Conservation (phyloP, 192 early-diverging fungal species). For the Diversispora eburnea region DNA sequence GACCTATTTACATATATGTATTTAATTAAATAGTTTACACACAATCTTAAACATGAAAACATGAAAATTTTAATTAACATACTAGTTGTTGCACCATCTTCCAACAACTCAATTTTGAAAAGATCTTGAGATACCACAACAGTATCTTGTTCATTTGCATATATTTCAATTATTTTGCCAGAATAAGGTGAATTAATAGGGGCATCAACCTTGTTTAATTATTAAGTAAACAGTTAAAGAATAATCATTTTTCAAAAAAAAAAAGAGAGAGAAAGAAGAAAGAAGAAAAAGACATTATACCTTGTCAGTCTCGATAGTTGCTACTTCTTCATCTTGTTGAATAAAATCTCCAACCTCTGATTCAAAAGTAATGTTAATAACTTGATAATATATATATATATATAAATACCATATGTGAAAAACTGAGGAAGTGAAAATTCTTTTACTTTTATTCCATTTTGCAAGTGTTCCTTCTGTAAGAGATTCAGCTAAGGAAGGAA, state of each 20-base stretch:
- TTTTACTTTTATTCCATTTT: conserved; percentile 91
- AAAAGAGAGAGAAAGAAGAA: no score
- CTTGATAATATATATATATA: not conserved
- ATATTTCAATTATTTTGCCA: conserved; percentile 81
- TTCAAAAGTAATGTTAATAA: not conserved
- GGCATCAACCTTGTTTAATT: conserved; percentile 80
- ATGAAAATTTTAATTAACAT: conserved; percentile 1
- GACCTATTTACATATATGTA: conserved; percentile 6
- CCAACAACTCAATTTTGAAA: conserved; percentile 81
- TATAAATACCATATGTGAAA: not conserved
- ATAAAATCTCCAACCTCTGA: conserved; percentile 92
- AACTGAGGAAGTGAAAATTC: not conserved
- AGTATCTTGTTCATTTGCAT: conserved; percentile 83
- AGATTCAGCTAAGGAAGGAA: conserved; percentile 96
- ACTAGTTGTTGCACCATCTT: conserved; percentile 63
- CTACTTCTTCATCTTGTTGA: conserved; percentile 89
- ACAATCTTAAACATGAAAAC: not conserved
- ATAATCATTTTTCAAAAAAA: not conserved
- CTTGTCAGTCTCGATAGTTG: conserved; percentile 99
- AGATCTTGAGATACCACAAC: conserved; percentile 90
- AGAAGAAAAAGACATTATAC: conserved; percentile 33
- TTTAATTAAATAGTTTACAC: not conserved
- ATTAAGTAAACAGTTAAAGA: not conserved
- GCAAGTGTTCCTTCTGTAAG: conserved; percentile 97
- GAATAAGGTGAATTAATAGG: conserved; percentile 94